These are phyloP conservation scores for Nannochloropsis salina DNA, from an alignment of 108 stramenopile genomes.

Conservation along the genomic window DNA sequence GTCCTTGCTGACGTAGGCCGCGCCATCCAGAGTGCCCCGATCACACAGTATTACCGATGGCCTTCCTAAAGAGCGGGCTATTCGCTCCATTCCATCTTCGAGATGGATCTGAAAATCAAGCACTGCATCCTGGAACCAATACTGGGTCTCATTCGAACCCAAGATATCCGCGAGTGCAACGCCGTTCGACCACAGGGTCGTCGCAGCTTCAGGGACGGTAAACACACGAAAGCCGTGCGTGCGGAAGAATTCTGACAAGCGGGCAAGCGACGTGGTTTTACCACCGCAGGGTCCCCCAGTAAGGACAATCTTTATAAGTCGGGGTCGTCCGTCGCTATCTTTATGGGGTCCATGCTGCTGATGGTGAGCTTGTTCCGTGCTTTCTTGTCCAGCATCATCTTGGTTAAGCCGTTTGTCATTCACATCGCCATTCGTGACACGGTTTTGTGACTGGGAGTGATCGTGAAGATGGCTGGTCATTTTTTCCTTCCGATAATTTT, in stretches of 20 bases:
- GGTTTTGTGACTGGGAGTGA: no score
- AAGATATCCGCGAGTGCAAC: conserved; percentile 46
- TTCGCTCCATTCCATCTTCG: conserved; percentile 72
- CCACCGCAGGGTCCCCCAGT: conserved; percentile 97
- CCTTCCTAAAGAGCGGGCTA: conserved; percentile 57
- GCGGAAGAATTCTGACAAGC: conserved; percentile 50
- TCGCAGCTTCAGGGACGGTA: conserved; percentile 82
- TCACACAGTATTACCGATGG: conserved; percentile 83
- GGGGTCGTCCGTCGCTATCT: conserved; percentile 20
- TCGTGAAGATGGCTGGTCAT: no score
- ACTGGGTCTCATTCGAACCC: not conserved
- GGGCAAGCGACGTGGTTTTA: conserved; percentile 80
- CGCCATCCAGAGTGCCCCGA: conserved; percentile 85
- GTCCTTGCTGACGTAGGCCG: conserved; percentile 69
- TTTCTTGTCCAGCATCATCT: no score
- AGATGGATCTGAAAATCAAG: conserved; percentile 61
- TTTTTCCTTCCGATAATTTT: no score
- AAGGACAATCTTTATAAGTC: conserved; percentile 55
- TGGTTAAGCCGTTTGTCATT: no score
- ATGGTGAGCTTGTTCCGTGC: no score
- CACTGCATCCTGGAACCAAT: not conserved
- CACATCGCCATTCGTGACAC: no score
- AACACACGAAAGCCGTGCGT: conserved; percentile 50
- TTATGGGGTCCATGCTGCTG: not conserved
- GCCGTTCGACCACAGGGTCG: conserved; percentile 73